Evolutionary conservation across 1,284 basidiomycete genomes (phyloP).

Genomic region (Vanrija sp.): DNA sequence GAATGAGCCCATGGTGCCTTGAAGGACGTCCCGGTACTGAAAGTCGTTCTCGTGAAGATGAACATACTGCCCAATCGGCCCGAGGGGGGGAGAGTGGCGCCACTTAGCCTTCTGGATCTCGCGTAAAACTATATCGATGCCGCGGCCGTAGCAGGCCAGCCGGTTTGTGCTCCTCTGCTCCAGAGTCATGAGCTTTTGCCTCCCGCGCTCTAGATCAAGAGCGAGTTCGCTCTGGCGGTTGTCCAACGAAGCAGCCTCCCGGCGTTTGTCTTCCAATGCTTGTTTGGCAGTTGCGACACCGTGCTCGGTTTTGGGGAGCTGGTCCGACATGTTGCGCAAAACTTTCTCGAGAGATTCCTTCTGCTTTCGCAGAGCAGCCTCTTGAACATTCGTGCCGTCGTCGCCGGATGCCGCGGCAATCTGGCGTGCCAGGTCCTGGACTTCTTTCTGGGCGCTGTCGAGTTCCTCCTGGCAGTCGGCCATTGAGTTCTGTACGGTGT

Average conservation of each 20-base stretch:
- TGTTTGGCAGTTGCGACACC: not conserved
- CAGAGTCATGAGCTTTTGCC: not conserved
- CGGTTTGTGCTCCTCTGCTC: conserved; percentile 51
- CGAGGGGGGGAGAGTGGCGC: conserved; percentile 70
- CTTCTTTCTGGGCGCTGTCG: conserved; percentile 51
- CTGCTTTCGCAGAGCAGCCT: conserved; percentile 17
- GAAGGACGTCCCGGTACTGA: conserved; percentile 65
- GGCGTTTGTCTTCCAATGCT: not conserved
- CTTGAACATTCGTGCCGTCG: conserved; percentile 8
- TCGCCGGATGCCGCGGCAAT: conserved; percentile 4
- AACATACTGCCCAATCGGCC: conserved; percentile 79
- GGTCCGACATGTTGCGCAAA: conserved; percentile 50
- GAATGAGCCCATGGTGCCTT: conserved; percentile 59
- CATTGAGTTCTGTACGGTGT: too few species aligned
- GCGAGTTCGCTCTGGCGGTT: too few species aligned
- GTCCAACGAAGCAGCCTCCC: too few species aligned
- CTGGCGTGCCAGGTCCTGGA: conserved; percentile 44
- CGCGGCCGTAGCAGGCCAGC: conserved; percentile 50
- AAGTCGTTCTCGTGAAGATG: conserved; percentile 60
- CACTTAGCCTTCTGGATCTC: conserved; percentile 60
- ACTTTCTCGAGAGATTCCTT: conserved; percentile 50
- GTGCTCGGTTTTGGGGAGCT: not conserved
- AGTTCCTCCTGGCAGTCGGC: not conserved
- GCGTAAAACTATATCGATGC: conserved; percentile 50
- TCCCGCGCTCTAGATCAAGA: too few species aligned